Base-by-base conservation (phyloP, 225 moss, liverwort and hornwort species). In the Climacium dendroides region DNA sequence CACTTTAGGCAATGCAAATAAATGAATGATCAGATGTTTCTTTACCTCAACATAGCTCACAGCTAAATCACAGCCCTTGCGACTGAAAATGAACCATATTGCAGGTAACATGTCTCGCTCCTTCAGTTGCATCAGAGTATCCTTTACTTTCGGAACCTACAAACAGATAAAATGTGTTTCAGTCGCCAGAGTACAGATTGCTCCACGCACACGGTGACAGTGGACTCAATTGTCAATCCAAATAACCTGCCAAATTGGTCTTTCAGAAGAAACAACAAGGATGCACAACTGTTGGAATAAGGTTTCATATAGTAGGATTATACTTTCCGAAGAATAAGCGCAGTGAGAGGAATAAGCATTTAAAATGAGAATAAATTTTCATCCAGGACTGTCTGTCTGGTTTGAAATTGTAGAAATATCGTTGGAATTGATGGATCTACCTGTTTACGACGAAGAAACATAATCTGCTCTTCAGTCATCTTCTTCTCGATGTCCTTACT, bases 41-140 rank as follows among this genome's bases (percentile, higher is more conserved):
- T 55, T 83, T 90, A 91, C 93, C 91, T 91, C 85, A 28, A 91
- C 87, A 77, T 89, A 90, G 65, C 87, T 81, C 53, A 86, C 93
- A 83, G 93, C 90, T 83, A 83, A 70, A 86, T 93, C 90, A 90
- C 93, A 93, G 25, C 91, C 91, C 87, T 91, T 91, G 79, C 90
- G 91, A 66, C 91, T 92, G 88, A 92, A 93, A 57, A 92, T 90
- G 86, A 92, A 92, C 90, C 91, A 93, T 10, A 92, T 90, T 81
- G 93, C 92, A 85, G 90, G 92, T 80, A 92, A 81, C 89, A 93
- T 92, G 84, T 92, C 90, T 77, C 88, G 86, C 74, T 89, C 84
- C 86, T 90, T 88, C 69, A 93, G 78, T 86, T 93, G 91, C 79
- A 89, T 89, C 71, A 93, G 52, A 79, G 93, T 91, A 65, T 91